Conservation (phyloP, 805 yeast genomes). For the Grigorovia jiainica region DNA sequence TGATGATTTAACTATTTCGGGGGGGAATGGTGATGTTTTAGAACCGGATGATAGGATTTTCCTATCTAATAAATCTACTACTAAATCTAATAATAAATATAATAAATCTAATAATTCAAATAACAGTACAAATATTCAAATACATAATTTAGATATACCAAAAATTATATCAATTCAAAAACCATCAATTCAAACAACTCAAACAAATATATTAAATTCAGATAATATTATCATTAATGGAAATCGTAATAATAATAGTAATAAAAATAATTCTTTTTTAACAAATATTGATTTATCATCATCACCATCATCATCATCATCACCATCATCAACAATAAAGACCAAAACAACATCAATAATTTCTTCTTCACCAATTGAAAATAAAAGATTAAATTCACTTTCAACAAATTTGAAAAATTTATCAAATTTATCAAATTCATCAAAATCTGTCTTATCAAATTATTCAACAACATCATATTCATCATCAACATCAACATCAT, state of each 20-base stretch:
- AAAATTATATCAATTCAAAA: constrained; percentile 1
- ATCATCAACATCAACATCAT: constrained; percentile 2
- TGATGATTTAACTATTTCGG: constrained; percentile 1
- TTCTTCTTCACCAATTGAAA: background rate
- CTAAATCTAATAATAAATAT: background rate
- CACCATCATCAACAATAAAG: background rate
- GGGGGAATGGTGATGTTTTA: constrained; percentile 14
- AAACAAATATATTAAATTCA: background rate
- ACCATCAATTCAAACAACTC: constrained; percentile 1
- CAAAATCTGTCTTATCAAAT: constrained; percentile 2
- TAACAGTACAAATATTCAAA: background rate
- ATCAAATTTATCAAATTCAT: background rate
- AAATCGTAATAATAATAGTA: background rate
- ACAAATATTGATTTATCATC: constrained; percentile 3
- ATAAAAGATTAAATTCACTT: background rate
- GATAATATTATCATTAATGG: background rate
- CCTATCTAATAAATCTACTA: constrained; percentile 29
- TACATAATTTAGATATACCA: constrained; percentile 2
- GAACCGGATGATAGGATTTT: constrained; percentile 42
- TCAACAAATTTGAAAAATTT: background rate
- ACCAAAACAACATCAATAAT: no score
- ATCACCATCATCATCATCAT: background rate
- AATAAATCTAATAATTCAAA: background rate
- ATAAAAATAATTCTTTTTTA: constrained; percentile 5
- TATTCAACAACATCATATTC: constrained; percentile 3